Conservation (phyloP, 2,329 filamentous ascomycete genomes). For the Aspergillus sp. region DNA sequence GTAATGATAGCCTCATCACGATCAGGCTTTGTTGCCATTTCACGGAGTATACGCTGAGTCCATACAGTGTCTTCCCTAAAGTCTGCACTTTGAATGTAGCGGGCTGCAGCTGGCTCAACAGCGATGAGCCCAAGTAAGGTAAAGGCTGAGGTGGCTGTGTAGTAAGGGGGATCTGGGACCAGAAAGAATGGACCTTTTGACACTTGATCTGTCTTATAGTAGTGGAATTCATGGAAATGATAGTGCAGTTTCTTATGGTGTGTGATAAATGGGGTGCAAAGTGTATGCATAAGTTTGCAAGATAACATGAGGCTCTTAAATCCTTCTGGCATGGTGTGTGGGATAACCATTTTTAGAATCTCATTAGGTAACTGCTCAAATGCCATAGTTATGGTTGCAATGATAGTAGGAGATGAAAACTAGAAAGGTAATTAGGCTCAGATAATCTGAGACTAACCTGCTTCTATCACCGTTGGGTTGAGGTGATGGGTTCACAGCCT, state of each 20-base stretch:
- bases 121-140: constrained; percentile 17
- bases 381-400: constrained; percentile 9
- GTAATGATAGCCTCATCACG: constrained; percentile 10
- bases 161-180: constrained; percentile 1
- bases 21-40: constrained; percentile 8
- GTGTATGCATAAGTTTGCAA: constrained; percentile 15
- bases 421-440: no score
- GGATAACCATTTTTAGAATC: constrained; percentile 14
- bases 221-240: constrained; percentile 15
- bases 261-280: constrained; percentile 15
- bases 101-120: constrained; percentile 15
- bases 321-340: constrained; percentile 12
- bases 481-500: no score
- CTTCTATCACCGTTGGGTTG: no score
- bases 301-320: constrained; percentile 19
- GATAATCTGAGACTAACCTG: no score
- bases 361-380: constrained; percentile 14
- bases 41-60: neutral
- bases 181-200: constrained; percentile 1
- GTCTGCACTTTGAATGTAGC: constrained; percentile 15
- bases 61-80: constrained; percentile 7
- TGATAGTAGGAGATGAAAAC: neutral
- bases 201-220: constrained; percentile 7
- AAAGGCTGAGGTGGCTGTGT: constrained; percentile 9
- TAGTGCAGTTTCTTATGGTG: constrained; percentile 16